Evolutionary conservation across 495 filamentous ascomycete species (phyloP), one percentile per base, ranked within the genome.

Genomic region (Tuber indicum): DNA sequence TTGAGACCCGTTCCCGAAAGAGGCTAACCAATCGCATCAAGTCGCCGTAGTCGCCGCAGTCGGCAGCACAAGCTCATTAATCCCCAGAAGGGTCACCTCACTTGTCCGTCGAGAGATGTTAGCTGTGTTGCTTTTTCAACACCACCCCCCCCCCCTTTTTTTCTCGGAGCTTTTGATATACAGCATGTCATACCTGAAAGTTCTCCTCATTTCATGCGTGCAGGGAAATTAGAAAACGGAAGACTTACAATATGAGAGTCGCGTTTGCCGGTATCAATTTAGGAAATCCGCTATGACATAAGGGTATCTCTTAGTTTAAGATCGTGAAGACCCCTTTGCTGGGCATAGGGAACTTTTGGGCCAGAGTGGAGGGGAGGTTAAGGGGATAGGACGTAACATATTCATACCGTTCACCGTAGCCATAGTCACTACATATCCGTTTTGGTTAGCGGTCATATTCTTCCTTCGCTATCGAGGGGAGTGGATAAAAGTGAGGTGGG

Each of bases 321-420:
- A 41, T 73, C 26, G 47, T 52, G 69, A 45, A 70, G 71, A 74
- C 58, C 44, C n/a, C n/a, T 66, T 32, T 66, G 58, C 58, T 66
- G 58, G 52, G 52, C 12, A 62, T 62, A 14, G 52, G 12, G 19
- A 62, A 62, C 52, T 26, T 26, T 26, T n/a, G n/a, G n/a, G 14
- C n/a, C 52, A 26, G n/a, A 26, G n/a, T 62, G 52, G 3, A 32
- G n/a, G 1, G 14, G 14, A 32, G 21, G 52, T 26, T 62, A 32
- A 32, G 32, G 32, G 12, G 58, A 66, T 66, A 39, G 49, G 74
- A 72, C 66, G 71, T 58, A 71, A 78, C 72, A 77, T 77, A 75
- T 70, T 84, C 88, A 83, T 86, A 91, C 89, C 85, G 79, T 12
- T 85, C 77, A 66, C 90, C 90, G 79, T 92, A 92, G 75, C 85